A percentile compares a stretch with the other conserved stretches of the same genome.
Evolutionary conservation across 2,329 filamentous ascomycete genomes (phyloP).

Genomic region (Zymoseptoria brevis): DNA sequence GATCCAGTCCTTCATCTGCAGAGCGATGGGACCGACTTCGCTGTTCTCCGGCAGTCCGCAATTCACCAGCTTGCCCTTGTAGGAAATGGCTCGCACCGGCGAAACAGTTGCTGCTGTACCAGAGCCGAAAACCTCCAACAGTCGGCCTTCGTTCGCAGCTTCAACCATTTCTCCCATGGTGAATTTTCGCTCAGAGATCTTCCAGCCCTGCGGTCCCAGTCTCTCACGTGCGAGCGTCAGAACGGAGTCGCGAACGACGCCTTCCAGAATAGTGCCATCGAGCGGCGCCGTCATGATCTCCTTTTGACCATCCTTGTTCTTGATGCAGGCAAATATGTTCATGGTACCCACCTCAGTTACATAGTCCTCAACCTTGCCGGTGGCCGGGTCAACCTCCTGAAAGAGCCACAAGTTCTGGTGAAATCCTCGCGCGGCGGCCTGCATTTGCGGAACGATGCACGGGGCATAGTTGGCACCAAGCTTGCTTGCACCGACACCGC

Average conservation of each 20-base stretch:
- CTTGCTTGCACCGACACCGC: slow-evolving; percentile 96
- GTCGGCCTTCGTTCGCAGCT: slow-evolving; percentile 71
- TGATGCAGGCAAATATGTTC: slow-evolving; percentile 89
- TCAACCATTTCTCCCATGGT: slow-evolving; percentile 80
- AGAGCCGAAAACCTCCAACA: slow-evolving; percentile 88
- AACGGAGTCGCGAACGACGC: slow-evolving; percentile 87
- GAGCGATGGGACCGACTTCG: slow-evolving; percentile 80
- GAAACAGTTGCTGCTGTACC: slow-evolving; percentile 92
- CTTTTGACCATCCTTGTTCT: slow-evolving; percentile 81
- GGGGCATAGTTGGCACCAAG: slow-evolving; percentile 98
- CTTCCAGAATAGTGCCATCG: slow-evolving; percentile 92
- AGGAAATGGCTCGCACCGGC: slow-evolving; percentile 81
- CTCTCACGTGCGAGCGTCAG: slow-evolving; percentile 78
- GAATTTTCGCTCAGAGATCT: slow-evolving; percentile 78
- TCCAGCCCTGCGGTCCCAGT: slow-evolving; percentile 79
- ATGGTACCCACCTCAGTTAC: slow-evolving; percentile 97
- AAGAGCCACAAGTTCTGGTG: slow-evolving; percentile 99
- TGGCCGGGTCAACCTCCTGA: slow-evolving; percentile 49
- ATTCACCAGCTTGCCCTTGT: slow-evolving; percentile 71
- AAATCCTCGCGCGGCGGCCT: slow-evolving; percentile 84
- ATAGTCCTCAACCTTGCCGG: slow-evolving; percentile 59
- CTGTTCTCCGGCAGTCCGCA: slow-evolving; percentile 66
- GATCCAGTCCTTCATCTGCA: slow-evolving; percentile 92
- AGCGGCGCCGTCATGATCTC: slow-evolving; percentile 92
- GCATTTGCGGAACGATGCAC: slow-evolving; percentile 90